phyloP scores from a whole-genome alignment of 129 eudicot genomes.

The Pseudognaphalium luteoalbum region DNA sequence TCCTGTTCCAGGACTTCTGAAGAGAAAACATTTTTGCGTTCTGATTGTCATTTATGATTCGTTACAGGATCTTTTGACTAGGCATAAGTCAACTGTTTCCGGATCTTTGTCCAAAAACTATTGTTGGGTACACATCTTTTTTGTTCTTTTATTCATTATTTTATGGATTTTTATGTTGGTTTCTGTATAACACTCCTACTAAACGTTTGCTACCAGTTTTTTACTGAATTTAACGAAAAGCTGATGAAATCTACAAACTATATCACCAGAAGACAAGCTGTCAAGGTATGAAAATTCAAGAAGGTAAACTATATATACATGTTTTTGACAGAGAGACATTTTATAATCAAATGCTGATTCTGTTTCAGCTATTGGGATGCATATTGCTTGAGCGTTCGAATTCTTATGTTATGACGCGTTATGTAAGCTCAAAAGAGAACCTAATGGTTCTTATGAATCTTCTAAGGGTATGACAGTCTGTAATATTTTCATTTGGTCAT shows the following conservation, averaged over 20 bases:
- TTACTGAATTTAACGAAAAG: conserved; percentile 65
- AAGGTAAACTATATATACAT: not conserved
- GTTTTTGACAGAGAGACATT: not conserved
- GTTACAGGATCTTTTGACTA: conserved; percentile 77
- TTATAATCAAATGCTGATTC: not conserved
- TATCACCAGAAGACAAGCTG: conserved; percentile 76
- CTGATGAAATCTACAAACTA: conserved; percentile 67
- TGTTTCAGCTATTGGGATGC: conserved; percentile 55
- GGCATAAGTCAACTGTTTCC: conserved; percentile 87
- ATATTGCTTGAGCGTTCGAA: conserved; percentile 73
- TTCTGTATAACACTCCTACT: not conserved
- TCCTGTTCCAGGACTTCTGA: not conserved
- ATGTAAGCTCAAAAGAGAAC: conserved; percentile 62
- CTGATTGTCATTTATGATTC: conserved; percentile 12
- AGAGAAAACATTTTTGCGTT: not conserved
- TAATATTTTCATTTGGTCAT: not conserved
- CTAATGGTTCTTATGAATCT: conserved; percentile 68
- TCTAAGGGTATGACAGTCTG: conserved; percentile 52
- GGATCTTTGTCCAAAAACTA: conserved; percentile 61
- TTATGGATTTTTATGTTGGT: conserved; percentile 3
- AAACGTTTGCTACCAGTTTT: conserved; percentile 45
- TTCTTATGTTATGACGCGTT: conserved; percentile 49
- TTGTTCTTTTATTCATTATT: not conserved
- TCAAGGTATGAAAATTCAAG: conserved; percentile 45
- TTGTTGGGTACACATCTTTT: conserved; percentile 52